phyloP scores from a whole-genome alignment of 139 green algal genomes.

The Chlamydomonas applanata region DNA sequence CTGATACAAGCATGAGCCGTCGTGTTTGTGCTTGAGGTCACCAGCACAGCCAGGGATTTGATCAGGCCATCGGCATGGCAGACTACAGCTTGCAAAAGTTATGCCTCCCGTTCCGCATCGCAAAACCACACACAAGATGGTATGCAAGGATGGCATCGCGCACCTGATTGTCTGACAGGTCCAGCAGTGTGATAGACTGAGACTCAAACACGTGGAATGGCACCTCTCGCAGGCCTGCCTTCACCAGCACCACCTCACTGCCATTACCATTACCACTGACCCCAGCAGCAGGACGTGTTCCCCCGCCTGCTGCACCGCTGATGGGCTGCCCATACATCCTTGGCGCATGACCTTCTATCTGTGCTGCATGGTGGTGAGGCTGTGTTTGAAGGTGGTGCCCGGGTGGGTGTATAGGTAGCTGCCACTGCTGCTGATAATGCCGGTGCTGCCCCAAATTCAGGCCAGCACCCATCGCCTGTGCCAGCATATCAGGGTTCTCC shows the following conservation, averaged over 20 bases:
- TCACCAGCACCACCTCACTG: constrained; percentile 7
- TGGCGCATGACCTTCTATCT: too few relatives aligned
- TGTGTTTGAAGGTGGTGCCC: too few relatives aligned
- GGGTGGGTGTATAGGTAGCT: too few relatives aligned
- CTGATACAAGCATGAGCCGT: too few relatives aligned
- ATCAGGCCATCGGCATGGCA: too few relatives aligned
- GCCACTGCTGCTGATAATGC: background rate
- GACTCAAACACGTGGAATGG: constrained; percentile 19
- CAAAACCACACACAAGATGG: too few relatives aligned
- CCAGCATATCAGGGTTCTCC: background rate
- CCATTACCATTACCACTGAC: background rate
- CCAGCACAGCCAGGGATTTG: too few relatives aligned
- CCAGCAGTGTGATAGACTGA: constrained; percentile 15
- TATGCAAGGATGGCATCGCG: too few relatives aligned
- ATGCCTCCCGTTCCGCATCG: too few relatives aligned
- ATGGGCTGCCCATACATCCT: background rate
- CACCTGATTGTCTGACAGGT: constrained; percentile 38
- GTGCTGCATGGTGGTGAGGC: too few relatives aligned
- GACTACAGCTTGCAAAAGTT: too few relatives aligned
- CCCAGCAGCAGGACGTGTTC: background rate
- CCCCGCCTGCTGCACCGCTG: background rate
- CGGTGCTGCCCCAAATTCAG: background rate
- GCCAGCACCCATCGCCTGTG: background rate
- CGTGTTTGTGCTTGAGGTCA: too few relatives aligned
- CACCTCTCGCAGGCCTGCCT: constrained; percentile 22